These are phyloP conservation scores for Cruciata laevipes DNA, from an alignment of 257 asterid species.

Conservation along the genomic window DNA sequence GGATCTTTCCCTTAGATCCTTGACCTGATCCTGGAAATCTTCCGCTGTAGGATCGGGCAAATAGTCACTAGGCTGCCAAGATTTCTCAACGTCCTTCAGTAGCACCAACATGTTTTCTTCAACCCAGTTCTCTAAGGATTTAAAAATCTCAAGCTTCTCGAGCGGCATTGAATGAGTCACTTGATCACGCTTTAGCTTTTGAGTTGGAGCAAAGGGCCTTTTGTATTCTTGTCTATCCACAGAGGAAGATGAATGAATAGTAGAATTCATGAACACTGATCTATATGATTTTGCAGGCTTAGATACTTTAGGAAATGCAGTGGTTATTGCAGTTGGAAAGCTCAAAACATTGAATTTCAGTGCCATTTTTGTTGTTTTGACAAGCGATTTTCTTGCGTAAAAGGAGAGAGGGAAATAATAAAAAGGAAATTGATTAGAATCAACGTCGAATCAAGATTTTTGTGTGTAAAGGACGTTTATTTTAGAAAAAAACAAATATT, in stretches of 20 bases:
- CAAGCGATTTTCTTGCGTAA: too few species aligned
- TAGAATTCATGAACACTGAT: slow-evolving; percentile 58
- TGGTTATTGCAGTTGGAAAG: slow-evolving; percentile 30
- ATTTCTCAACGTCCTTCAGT: slow-evolving; percentile 55
- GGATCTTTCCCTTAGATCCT: too few species aligned
- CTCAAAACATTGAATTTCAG: slow-evolving; percentile 27
- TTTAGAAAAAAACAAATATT: too few species aligned
- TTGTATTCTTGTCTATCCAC: slow-evolving; percentile 32
- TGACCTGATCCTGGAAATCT: too few species aligned
- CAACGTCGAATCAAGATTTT: too few species aligned
- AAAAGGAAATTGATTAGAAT: too few species aligned
- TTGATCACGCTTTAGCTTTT: slow-evolving; percentile 37
- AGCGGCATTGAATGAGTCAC: too few species aligned
- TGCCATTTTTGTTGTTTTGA: slow-evolving; percentile 29
- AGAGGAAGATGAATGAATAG: slow-evolving; percentile 45
- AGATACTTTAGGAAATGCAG: slow-evolving; percentile 28
- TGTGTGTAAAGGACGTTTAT: too few species aligned
- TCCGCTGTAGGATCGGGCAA: too few species aligned
- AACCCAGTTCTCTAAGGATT: slow-evolving; percentile 53
- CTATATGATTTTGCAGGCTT: slow-evolving; percentile 31
- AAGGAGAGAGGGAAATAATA: too few species aligned
- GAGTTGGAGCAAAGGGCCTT: slow-evolving; percentile 47
- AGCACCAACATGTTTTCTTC: slow-evolving; percentile 44
- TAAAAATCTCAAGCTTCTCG: slow-evolving; percentile 44
- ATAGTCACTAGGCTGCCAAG: slow-evolving; percentile 45